Conservation (phyloP, 352 stramenopile species). For the Globisporangium spiculum region DNA sequence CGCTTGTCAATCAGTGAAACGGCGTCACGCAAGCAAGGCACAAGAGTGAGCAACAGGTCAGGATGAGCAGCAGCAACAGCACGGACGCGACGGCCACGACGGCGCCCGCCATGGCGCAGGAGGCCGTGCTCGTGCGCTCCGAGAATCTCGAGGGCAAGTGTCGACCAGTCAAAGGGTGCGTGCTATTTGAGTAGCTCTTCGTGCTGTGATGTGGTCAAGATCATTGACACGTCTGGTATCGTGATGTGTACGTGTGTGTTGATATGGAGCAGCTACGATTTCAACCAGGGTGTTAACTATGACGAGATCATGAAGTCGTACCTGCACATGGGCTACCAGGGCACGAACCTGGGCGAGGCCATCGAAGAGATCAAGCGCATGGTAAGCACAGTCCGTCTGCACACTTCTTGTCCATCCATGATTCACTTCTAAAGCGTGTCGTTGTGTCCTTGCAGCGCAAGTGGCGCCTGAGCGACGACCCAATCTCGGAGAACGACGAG, state of each 20-base stretch:
- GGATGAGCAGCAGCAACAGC: constrained; percentile 5
- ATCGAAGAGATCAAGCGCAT: constrained; percentile 99
- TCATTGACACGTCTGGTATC: background rate
- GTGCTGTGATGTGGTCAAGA: background rate
- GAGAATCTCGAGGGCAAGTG: constrained; percentile 75
- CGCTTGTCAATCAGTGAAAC: constrained; percentile 13
- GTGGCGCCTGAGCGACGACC: constrained; percentile 96
- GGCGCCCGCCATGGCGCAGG: constrained; percentile 56
- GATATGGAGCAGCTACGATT: constrained; percentile 73
- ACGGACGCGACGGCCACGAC: background rate
- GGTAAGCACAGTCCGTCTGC: constrained; percentile 33
- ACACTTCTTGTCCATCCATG: background rate
- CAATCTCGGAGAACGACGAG: constrained; percentile 85
- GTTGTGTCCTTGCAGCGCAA: constrained; percentile 51
- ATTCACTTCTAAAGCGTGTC: background rate
- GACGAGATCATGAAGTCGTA: constrained; percentile 83
- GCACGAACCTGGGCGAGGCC: constrained; percentile 95
- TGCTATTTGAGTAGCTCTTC: background rate
- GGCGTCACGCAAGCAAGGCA: background rate
- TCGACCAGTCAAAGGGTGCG: constrained; percentile 39
- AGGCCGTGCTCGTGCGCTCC: constrained; percentile 71
- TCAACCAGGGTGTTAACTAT: constrained; percentile 89
- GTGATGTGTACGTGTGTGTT: background rate
- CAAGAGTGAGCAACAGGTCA: background rate
- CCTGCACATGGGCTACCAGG: constrained; percentile 91